These are phyloP conservation scores for Sphagnum contortum DNA, from an alignment of 225 moss, liverwort and hornwort species.

Conservation along the genomic window DNA sequence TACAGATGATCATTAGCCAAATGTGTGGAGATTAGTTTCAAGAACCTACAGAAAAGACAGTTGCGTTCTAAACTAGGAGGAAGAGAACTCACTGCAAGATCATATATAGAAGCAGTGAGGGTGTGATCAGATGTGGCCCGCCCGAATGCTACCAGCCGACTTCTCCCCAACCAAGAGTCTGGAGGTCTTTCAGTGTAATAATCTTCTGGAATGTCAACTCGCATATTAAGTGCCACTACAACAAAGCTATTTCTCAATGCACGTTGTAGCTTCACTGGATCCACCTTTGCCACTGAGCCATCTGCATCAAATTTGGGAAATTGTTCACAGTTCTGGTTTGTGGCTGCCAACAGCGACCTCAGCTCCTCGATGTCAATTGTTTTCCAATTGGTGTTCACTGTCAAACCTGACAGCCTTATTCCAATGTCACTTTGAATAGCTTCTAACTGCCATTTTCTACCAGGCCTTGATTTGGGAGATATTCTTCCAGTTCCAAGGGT, in stretches of 20 bases:
- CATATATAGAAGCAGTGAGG: conserved; percentile 89
- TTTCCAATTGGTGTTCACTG: conserved; percentile 34
- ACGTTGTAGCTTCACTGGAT: conserved; percentile 57
- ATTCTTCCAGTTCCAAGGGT: too few relatives aligned
- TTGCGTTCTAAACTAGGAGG: too few relatives aligned
- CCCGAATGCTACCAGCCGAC: conserved; percentile 65
- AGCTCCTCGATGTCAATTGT: conserved; percentile 57
- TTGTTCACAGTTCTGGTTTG: conserved; percentile 69
- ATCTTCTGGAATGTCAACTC: conserved; percentile 34
- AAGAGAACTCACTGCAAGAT: conserved; percentile 39
- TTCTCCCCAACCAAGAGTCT: conserved; percentile 5
- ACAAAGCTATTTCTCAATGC: conserved; percentile 76
- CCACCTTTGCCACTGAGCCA: conserved; percentile 49
- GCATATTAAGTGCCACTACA: conserved; percentile 55
- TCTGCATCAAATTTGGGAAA: conserved; percentile 52
- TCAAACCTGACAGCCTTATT: conserved; percentile 12
- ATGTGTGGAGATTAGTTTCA: neutral
- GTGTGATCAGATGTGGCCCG: conserved; percentile 73
- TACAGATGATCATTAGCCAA: neutral
- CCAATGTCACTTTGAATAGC: conserved; percentile 3
- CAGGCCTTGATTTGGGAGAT: neutral
- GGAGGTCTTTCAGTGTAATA: conserved; percentile 32
- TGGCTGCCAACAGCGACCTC: conserved; percentile 58
- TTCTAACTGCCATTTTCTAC: conserved; percentile 3
- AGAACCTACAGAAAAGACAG: too few relatives aligned